Base-by-base conservation (phyloP, 768 basidiomycete genomes). In the Termitomyces sp. region DNA sequence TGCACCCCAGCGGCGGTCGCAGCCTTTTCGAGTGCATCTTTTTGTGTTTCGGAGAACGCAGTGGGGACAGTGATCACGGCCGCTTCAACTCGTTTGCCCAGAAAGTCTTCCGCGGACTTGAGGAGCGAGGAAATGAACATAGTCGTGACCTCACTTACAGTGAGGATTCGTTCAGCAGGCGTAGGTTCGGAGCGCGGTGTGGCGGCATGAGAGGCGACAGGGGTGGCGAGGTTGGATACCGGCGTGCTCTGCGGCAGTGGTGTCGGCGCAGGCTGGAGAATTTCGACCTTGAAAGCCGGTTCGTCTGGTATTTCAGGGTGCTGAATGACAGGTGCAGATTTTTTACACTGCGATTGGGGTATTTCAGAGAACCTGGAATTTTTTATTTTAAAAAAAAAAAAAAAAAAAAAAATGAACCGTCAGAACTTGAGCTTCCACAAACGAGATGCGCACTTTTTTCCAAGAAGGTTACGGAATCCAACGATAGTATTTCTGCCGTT, bases 401-500 rank as follows among this genome's bases (percentile, higher is more conserved):
- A 40, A 11, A 14, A 45, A 21, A 16, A 37, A 27, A 21, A 34
- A 53, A 48, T 27, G 17, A 45, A 52, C 16, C 30, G 39, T 39
- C 14, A 45, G 25, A n/a, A 25, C 35, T 28, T 25, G 6, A 51
- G 35, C 40, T 23, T 30, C 12, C 34, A n/a, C 10, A 32, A 25
- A 47, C 52, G 23, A 14, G 32, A 5, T 28, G 73, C 83, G 27
- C 57, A 95, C 89, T 85, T 94, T 79, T 94, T 91, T 54, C 96
- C 96, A 27, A 99, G 76, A 8, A 98, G 76, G 68, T 97, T 94
- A 25, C 95, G 81, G 79, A 98, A 98, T 1, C 89, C 91, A n/a
- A 84, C 85, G 64, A 98, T 94, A 17, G 95, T 96, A 70, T 99
- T 98, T 65, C 86, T 79, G 0, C 89, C 76, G 71, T 99, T 98